Evolutionary conservation across 2,329 filamentous ascomycete species (phyloP).

Genomic region (Alternaria sp.): DNA sequence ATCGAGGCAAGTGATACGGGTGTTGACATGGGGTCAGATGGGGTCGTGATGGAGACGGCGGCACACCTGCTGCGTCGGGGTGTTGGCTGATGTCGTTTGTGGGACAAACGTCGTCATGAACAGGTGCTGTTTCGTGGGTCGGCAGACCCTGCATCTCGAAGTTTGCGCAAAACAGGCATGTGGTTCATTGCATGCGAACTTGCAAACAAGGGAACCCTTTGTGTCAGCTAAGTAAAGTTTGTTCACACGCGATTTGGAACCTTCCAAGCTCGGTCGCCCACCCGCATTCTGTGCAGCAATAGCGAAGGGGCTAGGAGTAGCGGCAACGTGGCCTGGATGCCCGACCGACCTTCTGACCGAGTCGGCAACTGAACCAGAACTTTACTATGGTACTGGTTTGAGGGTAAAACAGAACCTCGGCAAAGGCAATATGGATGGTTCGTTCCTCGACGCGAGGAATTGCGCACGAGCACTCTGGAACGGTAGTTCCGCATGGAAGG

Average conservation of each 20-base stretch:
- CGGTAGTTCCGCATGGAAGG: conserved; percentile 18
- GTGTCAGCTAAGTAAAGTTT: neutral
- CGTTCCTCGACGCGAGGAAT: conserved; percentile 10
- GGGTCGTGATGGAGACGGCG: conserved; percentile 3
- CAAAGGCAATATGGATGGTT: conserved; percentile 8
- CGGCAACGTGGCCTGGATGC: neutral
- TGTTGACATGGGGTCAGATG: conserved; percentile 1
- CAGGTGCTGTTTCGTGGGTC: conserved; percentile 1
- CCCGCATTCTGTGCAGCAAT: conserved; percentile 7
- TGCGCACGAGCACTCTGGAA: neutral
- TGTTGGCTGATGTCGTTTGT: neutral
- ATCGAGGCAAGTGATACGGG: conserved; percentile 3
- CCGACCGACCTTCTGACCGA: conserved; percentile 1
- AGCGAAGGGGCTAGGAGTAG: neutral
- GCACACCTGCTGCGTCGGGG: conserved; percentile 13
- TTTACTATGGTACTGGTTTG: neutral
- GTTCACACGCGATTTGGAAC: neutral
- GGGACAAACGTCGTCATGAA: conserved; percentile 7
- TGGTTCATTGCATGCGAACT: conserved; percentile 3
- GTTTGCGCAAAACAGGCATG: conserved; percentile 1
- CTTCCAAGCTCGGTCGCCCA: neutral
- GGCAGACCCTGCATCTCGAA: conserved; percentile 11
- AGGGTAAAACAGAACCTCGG: conserved; percentile 1
- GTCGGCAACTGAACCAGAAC: neutral
- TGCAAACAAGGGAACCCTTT: conserved; percentile 3